Conservation (phyloP, 106 monocot species). For the Hemerocallis citrina region DNA sequence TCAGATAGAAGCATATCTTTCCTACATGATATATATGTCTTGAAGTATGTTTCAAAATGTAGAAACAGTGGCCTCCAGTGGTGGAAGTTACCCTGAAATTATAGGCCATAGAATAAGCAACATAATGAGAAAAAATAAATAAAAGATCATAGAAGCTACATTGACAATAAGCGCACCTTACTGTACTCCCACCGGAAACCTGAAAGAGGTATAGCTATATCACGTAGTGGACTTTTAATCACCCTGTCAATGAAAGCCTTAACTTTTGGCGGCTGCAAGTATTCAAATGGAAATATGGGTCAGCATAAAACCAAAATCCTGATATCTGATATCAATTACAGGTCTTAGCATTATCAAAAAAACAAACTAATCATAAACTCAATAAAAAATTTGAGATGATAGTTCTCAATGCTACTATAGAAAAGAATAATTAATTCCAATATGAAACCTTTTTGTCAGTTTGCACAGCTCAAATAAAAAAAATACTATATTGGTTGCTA, state of each 20-base stretch:
- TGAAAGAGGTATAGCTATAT: constrained; percentile 95
- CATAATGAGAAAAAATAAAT: background rate
- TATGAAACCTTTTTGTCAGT: no score
- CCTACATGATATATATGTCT: constrained; percentile 76
- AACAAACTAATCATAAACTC: no score
- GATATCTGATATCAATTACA: background rate
- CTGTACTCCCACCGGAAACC: constrained; percentile 95
- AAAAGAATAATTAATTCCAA: no score
- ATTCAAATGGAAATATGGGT: constrained; percentile 17
- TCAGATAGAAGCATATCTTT: constrained; percentile 88
- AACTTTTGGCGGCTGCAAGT: constrained; percentile 71
- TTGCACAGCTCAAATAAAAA: no score
- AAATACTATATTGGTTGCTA: no score
- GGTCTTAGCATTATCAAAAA: background rate
- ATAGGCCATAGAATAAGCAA: constrained; percentile 8
- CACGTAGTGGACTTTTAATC: constrained; percentile 86
- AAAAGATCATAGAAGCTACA: background rate
- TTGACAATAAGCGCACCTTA: constrained; percentile 41
- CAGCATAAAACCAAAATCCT: constrained; percentile 1
- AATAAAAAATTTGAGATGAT: no score
- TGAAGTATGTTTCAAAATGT: constrained; percentile 98
- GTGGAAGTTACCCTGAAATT: constrained; percentile 91
- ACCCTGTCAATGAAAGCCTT: constrained; percentile 97
- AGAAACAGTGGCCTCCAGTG: constrained; percentile 96
- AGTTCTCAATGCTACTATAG: no score